Evolutionary conservation across 2,329 filamentous ascomycete species (phyloP).

Genomic region (Lasiodiplodia sp.): DNA sequence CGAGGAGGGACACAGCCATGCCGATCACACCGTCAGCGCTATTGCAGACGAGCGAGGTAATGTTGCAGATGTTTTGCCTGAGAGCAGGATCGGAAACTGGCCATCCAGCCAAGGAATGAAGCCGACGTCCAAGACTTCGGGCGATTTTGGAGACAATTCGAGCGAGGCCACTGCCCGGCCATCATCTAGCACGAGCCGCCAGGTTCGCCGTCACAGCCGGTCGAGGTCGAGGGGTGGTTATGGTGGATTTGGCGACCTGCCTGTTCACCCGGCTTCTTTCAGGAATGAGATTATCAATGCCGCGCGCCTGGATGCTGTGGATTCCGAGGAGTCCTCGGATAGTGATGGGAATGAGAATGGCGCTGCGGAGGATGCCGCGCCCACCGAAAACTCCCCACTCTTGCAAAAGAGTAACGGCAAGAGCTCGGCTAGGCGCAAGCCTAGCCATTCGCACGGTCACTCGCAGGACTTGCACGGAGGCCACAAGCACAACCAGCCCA

Average conservation of each 20-base stretch:
- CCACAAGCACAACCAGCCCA: constrained; percentile 84
- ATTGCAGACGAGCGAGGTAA: constrained; percentile 66
- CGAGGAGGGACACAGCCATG: constrained; percentile 60
- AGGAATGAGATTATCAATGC: constrained; percentile 91
- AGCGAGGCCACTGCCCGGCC: constrained; percentile 13
- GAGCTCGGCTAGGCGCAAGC: constrained; percentile 32
- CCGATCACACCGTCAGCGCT: constrained; percentile 43
- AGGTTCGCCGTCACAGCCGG: constrained; percentile 53
- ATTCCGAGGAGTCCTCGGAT: constrained; percentile 64
- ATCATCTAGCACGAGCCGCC: constrained; percentile 6
- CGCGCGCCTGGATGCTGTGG: constrained; percentile 67
- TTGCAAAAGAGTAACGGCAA: constrained; percentile 46
- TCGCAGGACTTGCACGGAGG: constrained; percentile 61
- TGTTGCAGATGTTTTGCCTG: constrained; percentile 68
- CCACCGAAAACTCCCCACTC: constrained; percentile 48
- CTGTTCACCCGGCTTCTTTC: constrained; percentile 88
- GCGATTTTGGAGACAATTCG: constrained; percentile 3
- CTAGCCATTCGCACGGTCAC: constrained; percentile 35
- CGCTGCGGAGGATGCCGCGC: constrained; percentile 51
- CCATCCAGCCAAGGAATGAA: constrained; percentile 40
- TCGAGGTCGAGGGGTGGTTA: constrained; percentile 62
- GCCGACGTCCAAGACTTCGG: background rate
- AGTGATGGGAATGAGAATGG: constrained; percentile 49
- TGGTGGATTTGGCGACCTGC: constrained; percentile 68
- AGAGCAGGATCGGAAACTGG: constrained; percentile 65